Evolutionary conservation across 805 yeast genomes (phyloP).

Genomic region (Wilhelminamyces savonicus): DNA sequence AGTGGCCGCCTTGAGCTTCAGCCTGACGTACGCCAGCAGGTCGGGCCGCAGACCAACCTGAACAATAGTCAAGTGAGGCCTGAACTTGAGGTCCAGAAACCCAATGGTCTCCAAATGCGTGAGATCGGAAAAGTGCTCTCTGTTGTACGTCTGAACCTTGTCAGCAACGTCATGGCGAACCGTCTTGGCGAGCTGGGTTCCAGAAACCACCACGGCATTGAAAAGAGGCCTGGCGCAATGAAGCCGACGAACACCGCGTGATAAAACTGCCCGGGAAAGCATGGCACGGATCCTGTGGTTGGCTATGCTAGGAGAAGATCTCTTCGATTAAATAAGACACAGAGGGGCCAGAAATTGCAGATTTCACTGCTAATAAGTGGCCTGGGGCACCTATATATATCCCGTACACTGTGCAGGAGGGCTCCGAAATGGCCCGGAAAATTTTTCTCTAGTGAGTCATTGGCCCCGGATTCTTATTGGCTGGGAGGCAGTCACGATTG

Average conservation of each 20-base stretch:
- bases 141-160: constrained; percentile 32
- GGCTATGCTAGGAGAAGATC: not conserved
- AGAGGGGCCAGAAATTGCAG: no score
- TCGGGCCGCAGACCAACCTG: constrained; percentile 92
- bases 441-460: no score
- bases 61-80: constrained; percentile 73
- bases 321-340: no score
- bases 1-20: constrained; percentile 85
- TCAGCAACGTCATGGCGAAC: constrained; percentile 33
- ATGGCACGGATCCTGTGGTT: not conserved
- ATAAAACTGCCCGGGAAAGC: not conserved
- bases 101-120: constrained; percentile 9
- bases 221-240: constrained; percentile 7
- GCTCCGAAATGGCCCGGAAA: no score
- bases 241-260: constrained; percentile 1
- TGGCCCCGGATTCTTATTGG: no score
- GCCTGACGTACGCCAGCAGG: constrained; percentile 83
- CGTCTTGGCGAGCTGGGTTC: constrained; percentile 34
- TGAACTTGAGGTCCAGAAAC: constrained; percentile 39
- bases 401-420: no score
- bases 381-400: no score
- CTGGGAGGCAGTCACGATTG: no score
- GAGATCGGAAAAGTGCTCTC: constrained; percentile 17
- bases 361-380: no score
- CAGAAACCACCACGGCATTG: constrained; percentile 35